Evolutionary conservation across 2,329 filamentous ascomycete species (phyloP), one percentile per base, ranked within the genome.

Genomic region (Didymellaceae sp.): DNA sequence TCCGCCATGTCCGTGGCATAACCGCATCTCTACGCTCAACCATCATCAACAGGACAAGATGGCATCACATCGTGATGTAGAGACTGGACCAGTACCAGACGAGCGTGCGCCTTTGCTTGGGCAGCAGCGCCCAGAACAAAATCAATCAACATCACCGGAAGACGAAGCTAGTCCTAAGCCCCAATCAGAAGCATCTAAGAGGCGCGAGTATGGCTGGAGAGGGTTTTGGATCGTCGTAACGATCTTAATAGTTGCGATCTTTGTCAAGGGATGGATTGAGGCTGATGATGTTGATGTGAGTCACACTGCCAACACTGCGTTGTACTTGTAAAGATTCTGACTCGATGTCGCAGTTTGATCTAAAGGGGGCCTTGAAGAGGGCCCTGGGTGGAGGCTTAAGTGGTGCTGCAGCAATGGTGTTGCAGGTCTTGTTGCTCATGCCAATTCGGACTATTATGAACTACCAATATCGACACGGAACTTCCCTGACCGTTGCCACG

Each of bases 401-500:
- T 16, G 65, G 65, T 21, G 65, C 63, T 4, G 65, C 64, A 7
- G 65, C 65, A 3, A 68, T 68, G 65, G 48, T 68, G 2, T 53
- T 68, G 14, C 65, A 68, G 43, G 65, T 68, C 1, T 39, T 67
- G n/a, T 34, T 67, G 2, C 45, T 68, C 32, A 68, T 68, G 64
- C 65, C 65, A 1, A 61, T 68, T 13, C 60, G 65, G 1, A 68
- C 65, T 0, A 66, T 67, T 25, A 68, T 68, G 64, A 68, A 68
- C 38, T 68, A 68, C 31, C 65, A 68, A 33, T 68, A 68, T 31
- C 63, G 65, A 25, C 64, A 68, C 18, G 65, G 65, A 11, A 61
- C 57, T 17, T 62, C 62, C 6, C 58, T 66, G 3, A 52, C 48
- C 3, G 53, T 61, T 8, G 65, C 65, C 2, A 67, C 64, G 0